Evolutionary conservation across 2,329 filamentous ascomycete species (phyloP), one percentile per base, ranked within the genome.

Genomic region (Fusarium sp.): DNA sequence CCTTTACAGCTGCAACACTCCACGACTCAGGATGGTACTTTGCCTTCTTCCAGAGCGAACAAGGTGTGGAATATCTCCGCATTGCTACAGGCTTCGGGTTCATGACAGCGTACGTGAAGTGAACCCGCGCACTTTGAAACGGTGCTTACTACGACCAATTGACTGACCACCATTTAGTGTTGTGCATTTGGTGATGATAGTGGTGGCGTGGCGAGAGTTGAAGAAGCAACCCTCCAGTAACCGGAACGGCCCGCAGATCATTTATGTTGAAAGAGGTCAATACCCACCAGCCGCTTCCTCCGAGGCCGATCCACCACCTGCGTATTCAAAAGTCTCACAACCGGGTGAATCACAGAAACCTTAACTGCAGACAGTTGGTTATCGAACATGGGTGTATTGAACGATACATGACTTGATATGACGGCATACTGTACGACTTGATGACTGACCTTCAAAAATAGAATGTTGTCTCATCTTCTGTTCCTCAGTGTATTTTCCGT

Each of bases 101-200:
- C 5, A n/a, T 37, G 18, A 37, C 34, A 37, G 34, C 34, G 34
- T 37, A 37, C 7, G 34, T 37, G 5, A 7, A 11, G 34, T 12
- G 1, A 12, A 12, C 9, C 9, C 3, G n/a, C 0, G 34, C 34
- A 12, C 18, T n/a, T 37, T 3, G 10, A n/a, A n/a, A 3, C 18
- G 18, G 3, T n/a, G 10, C 4, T 4, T 12, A 2, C 5, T 7
- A n/a, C 3, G 2, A 11, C 4, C 34, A n/a, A 12, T 37, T 37
- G 10, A 12, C 34, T 37, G 34, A 37, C 18, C 5, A 12, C 18
- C 10, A 7, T 37, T 37, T 37, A 37, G 34, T 37, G 10, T 37
- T 37, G 18, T 37, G 18, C 34, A 37, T n/a, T 37, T 37, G 34
- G 18, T n/a, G 34, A 11, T 37, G 18, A 12, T 37, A 37, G 18